Base-by-base conservation (phyloP, 2,329 filamentous ascomycete species). In the Nemania sp. region DNA sequence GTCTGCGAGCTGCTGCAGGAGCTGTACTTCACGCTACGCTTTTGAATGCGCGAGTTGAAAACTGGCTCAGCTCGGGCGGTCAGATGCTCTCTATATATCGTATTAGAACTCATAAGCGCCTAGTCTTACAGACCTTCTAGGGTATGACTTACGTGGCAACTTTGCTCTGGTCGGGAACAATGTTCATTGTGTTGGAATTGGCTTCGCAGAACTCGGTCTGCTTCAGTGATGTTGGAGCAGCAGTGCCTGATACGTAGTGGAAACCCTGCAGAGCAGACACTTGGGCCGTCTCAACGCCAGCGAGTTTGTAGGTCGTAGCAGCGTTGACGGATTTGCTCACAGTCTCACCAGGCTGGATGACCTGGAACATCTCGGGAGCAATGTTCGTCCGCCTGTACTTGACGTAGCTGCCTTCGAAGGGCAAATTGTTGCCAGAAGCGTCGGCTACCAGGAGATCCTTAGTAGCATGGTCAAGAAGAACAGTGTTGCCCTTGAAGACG, bases 401-500 rank as follows among this genome's bases (percentile, higher is more conserved):
- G 39, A 61, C 59, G 43, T 30, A 61, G 23, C 22, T 54, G 20
- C 59, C 59, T 48, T 55, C 47, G 36, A 61, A 61, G 1, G 59
- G 57, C 14, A 61, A 49, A 33, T 46, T 28, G 4, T 58, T 61
- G 20, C 59, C 59, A 15, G 47, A 47, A 28, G 49, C 57, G 20
- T 61, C 59, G 31, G 54, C 17, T 19, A 60, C 57, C 6, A 40
- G 36, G 26, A 61, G 54, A 30, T 61, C 57, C 44, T 57, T 61
- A 34, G 59, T 61, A n/a, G 59, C 34, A 24, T 61, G 59, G 14
- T 51, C 54, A 24, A 46, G 44, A 24, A 61, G 46, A 15, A 60
- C 57, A 15, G 59, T 61, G 53, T 61, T 61, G 36, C 56, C 59
- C 51, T 53, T 59, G 54, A 57, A 61, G 39, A 61, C 59, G 8